A percentile compares a stretch with the other conserved stretches of the same genome.
Evolutionary conservation across 352 stramenopile species (phyloP).

Genomic region (Phytopythium oedochilum): DNA sequence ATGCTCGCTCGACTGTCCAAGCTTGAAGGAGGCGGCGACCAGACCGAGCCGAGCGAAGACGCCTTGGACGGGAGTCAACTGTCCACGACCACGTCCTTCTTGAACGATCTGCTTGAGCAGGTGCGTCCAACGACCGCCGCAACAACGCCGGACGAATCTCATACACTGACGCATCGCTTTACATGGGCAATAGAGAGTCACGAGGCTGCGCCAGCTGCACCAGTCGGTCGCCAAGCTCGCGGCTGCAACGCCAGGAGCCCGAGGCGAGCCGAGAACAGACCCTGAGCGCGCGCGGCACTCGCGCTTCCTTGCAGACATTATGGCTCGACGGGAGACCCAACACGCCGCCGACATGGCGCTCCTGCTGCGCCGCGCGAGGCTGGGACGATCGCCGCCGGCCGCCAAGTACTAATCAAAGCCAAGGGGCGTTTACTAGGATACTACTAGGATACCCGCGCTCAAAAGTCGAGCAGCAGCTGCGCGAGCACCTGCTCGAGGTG

Average conservation of each 20-base stretch:
- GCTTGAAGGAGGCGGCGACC: neutral
- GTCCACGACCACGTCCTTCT: slow-evolving; percentile 25
- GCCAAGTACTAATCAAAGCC: slow-evolving; percentile 20
- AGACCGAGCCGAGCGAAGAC: neutral
- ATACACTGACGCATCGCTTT: neutral
- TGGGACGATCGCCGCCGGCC: neutral
- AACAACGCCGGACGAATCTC: neutral
- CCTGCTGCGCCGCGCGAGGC: slow-evolving; percentile 10
- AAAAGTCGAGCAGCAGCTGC: slow-evolving; percentile 76
- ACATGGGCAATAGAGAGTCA: slow-evolving; percentile 35
- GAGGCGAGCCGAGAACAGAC: slow-evolving; percentile 18
- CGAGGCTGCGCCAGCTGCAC: slow-evolving; percentile 56
- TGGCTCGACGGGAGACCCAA: slow-evolving; percentile 29
- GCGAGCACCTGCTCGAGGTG: slow-evolving; percentile 81
- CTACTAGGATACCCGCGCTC: neutral
- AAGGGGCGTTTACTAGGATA: no score
- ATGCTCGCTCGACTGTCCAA: slow-evolving; percentile 13
- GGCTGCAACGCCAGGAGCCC: slow-evolving; percentile 12
- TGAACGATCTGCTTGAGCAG: slow-evolving; percentile 62
- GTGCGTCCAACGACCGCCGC: slow-evolving; percentile 11
- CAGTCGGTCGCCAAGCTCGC: slow-evolving; percentile 54
- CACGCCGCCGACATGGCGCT: slow-evolving; percentile 26
- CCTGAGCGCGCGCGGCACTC: slow-evolving; percentile 40
- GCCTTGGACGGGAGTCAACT: neutral
- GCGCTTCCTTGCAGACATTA: slow-evolving; percentile 36